Percentiles rank a stretch among this genome's conserved stretches.
Evolutionary conservation across 2,329 filamentous ascomycete genomes (phyloP).

Genomic region (Didymella sp.): DNA sequence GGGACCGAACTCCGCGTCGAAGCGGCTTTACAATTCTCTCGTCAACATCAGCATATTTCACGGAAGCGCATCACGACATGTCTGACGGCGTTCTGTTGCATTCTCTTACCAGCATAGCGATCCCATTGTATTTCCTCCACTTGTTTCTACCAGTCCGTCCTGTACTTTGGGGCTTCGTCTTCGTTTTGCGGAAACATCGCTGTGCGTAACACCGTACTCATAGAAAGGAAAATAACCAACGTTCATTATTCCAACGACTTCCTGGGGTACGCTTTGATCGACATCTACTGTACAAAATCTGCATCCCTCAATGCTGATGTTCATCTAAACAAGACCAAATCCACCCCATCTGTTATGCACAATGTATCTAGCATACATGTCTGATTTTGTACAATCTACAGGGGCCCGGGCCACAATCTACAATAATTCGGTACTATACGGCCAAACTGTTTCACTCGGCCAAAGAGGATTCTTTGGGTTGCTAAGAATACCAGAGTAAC

Average conservation of each 20-base stretch:
- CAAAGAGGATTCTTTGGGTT: background rate
- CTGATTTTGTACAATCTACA: background rate
- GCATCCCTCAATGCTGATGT: background rate
- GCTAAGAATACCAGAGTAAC: background rate
- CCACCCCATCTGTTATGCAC: background rate
- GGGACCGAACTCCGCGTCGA: background rate
- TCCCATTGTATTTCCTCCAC: background rate
- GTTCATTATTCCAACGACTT: background rate
- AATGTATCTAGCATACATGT: background rate
- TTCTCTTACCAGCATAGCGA: constrained; percentile 8
- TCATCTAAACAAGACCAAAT: background rate
- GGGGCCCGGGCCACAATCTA: background rate
- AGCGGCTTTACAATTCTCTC: background rate
- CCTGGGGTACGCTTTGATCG: background rate
- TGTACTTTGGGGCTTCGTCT: background rate
- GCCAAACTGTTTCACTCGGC: background rate
- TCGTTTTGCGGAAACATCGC: background rate
- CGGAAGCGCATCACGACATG: background rate
- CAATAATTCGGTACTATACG: background rate
- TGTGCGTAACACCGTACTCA: background rate
- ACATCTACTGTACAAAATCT: background rate
- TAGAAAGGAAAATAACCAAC: background rate
- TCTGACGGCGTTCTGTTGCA: background rate
- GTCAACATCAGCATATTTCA: constrained; percentile 1
- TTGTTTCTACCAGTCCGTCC: background rate